Percentiles rank a stretch among this genome's conserved stretches.
Conservation (phyloP, 2,329 filamentous ascomycete genomes). For the Exserohilum turcica region DNA sequence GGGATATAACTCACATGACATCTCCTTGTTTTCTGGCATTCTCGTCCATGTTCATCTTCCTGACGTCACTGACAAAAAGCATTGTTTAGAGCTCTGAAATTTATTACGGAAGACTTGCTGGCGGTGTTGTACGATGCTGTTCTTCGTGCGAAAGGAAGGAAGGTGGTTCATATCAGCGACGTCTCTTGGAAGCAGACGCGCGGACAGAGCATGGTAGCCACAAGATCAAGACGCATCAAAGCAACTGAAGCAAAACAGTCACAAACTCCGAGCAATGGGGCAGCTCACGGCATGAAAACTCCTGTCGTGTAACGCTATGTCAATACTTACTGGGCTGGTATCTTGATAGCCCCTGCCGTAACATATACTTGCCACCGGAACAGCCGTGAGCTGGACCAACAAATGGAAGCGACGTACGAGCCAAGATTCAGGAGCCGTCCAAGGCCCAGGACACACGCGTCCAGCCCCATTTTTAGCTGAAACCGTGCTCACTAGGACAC, state of each 20-base stretch:
- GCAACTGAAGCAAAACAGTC: not conserved
- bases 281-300: not conserved
- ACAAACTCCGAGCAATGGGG: not conserved
- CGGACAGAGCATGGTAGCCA: not conserved
- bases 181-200: not conserved
- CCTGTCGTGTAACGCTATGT: not conserved
- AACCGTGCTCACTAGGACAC: too few species aligned
- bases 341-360: not conserved
- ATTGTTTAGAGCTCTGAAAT: not conserved
- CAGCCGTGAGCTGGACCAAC: not conserved
- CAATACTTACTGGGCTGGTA: not conserved
- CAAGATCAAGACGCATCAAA: not conserved
- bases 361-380: not conserved
- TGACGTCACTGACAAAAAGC: not conserved
- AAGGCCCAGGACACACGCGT: not conserved
- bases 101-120: not conserved
- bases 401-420: not conserved
- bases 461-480: not conserved
- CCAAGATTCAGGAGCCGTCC: not conserved
- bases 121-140: not conserved
- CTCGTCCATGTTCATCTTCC: not conserved
- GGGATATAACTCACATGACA: not conserved
- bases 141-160: not conserved
- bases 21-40: not conserved
- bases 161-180: not conserved